phyloP scores from a whole-genome alignment of 2,329 filamentous ascomycete genomes.

The Ascomycota sp. region DNA sequence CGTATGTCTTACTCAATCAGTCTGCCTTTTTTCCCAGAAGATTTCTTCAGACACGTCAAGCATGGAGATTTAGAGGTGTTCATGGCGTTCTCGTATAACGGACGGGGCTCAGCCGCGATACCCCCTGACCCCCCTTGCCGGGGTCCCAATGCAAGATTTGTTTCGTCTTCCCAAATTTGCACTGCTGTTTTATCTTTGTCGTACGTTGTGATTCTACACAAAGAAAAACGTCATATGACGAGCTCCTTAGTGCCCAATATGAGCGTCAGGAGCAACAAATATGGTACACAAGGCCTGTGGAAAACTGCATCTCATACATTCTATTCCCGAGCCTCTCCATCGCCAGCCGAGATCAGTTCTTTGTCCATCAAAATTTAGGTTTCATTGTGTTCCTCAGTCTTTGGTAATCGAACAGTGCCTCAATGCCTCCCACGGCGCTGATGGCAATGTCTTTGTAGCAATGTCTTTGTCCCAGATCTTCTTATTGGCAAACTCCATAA shows the following conservation, averaged over 20 bases:
- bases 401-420: slow-evolving; percentile 66
- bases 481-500: slow-evolving; percentile 87
- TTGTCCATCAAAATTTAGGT: slow-evolving; percentile 41
- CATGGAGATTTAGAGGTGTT: neutral
- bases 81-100: neutral
- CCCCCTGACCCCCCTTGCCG: neutral
- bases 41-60: too few relatives aligned
- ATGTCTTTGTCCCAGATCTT: slow-evolving; percentile 97
- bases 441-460: slow-evolving; percentile 91
- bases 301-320: slow-evolving; percentile 33
- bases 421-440: slow-evolving; percentile 80
- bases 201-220: neutral
- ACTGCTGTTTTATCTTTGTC: too few relatives aligned
- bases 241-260: slow-evolving; percentile 12
- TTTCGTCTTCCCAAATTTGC: too few relatives aligned
- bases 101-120: neutral
- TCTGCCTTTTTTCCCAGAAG: too few relatives aligned
- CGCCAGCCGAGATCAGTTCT: slow-evolving; percentile 10
- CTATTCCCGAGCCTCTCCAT: slow-evolving; percentile 25
- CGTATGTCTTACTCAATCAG: neutral
- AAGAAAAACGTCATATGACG: slow-evolving; percentile 9
- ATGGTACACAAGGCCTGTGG: slow-evolving; percentile 31
- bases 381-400: slow-evolving; percentile 70
- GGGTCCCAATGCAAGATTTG: too few relatives aligned
- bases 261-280: slow-evolving; percentile 20